Conservation (phyloP, 106 monocot genomes). For the Xerophyta viscosa region DNA sequence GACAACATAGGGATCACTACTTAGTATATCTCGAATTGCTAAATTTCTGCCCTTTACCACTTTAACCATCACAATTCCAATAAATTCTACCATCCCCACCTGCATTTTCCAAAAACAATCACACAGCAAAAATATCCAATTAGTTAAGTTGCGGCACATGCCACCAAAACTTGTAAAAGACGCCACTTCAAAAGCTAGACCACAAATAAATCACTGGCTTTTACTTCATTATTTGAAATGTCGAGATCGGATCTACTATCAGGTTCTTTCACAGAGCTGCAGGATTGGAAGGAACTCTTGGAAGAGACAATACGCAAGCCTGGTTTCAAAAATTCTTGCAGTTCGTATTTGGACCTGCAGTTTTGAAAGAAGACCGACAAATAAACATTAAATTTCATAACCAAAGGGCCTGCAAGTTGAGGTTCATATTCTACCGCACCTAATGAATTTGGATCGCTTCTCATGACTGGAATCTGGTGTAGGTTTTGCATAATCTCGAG, state of each 20-base stretch:
- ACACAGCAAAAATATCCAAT: neutral
- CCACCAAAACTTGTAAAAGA: neutral
- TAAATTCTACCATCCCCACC: slow-evolving; percentile 52
- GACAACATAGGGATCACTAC: slow-evolving; percentile 81
- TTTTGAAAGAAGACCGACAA: neutral
- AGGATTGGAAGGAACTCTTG: slow-evolving; percentile 34
- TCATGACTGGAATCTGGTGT: slow-evolving; percentile 41
- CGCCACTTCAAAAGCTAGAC: neutral
- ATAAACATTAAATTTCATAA: no score
- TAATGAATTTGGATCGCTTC: slow-evolving; percentile 52
- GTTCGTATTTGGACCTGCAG: slow-evolving; percentile 73
- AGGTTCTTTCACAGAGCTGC: slow-evolving; percentile 30
- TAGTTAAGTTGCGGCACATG: neutral
- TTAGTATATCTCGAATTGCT: slow-evolving; percentile 65
- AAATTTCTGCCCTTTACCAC: slow-evolving; percentile 59
- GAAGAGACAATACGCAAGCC: slow-evolving; percentile 74
- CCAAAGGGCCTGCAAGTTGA: no score
- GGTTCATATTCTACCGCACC: slow-evolving; percentile 16
- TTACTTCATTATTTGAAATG: slow-evolving; percentile 37
- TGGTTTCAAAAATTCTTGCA: slow-evolving; percentile 89
- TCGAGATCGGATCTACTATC: slow-evolving; percentile 13
- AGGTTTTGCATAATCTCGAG: slow-evolving; percentile 43
- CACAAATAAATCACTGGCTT: slow-evolving; percentile 5
- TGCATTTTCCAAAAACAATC: slow-evolving; percentile 2
- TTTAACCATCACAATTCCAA: slow-evolving; percentile 69